These are phyloP conservation scores for Ophiosphaerella herpotricha DNA, from an alignment of 2,329 filamentous ascomycete species.

Conservation along the genomic window DNA sequence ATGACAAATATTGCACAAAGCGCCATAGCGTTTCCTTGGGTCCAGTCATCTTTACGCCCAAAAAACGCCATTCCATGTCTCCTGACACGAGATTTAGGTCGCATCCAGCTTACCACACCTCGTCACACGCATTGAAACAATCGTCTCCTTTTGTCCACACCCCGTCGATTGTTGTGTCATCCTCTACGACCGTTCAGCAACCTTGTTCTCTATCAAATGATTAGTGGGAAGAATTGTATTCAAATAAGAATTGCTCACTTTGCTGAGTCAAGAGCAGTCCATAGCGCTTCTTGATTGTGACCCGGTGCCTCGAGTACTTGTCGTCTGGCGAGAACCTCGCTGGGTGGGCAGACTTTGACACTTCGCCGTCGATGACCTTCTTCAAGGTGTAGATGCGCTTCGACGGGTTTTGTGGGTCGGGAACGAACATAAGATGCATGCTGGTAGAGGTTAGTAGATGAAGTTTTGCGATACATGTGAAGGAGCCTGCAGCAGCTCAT, in stretches of 20 bases:
- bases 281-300: conserved; percentile 93
- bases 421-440: conserved; percentile 84
- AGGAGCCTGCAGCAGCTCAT: too few relatives aligned
- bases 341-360: conserved; percentile 95
- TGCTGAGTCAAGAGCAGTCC: conserved; percentile 84
- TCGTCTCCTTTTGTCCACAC: background rate
- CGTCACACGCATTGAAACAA: background rate
- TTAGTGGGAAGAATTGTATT: conserved; percentile 2
- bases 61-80: conserved; percentile 3
- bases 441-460: conserved; percentile 16
- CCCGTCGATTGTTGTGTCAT: background rate
- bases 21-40: conserved; percentile 1
- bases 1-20: background rate
- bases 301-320: conserved; percentile 93
- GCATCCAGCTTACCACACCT: background rate
- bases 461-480: too few relatives aligned
- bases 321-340: conserved; percentile 97
- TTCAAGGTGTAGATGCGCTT: conserved; percentile 95
- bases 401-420: conserved; percentile 69
- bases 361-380: conserved; percentile 79
- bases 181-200: conserved; percentile 25
- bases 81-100: background rate
- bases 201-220: conserved; percentile 27
- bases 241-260: conserved; percentile 45
- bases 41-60: conserved; percentile 8